Evolutionary conservation across 2,329 filamentous ascomycete species (phyloP).

Genomic region (Trichoderma harzianum): DNA sequence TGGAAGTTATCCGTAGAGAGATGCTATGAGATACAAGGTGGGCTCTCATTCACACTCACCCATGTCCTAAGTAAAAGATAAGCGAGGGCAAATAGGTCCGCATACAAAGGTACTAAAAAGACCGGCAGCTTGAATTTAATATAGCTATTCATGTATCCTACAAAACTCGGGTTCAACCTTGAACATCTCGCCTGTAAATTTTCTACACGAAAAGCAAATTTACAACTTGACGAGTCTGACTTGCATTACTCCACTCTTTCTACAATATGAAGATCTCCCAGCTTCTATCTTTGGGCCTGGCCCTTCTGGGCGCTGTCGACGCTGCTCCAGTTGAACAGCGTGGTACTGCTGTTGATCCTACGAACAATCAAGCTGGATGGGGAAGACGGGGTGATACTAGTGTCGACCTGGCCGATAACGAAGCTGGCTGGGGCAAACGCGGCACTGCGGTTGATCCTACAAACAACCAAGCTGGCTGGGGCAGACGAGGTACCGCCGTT

Average conservation of each 20-base stretch:
- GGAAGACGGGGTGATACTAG: neutral
- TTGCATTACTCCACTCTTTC: neutral
- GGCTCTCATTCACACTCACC: neutral
- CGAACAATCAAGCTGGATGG: neutral
- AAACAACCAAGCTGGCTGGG: neutral
- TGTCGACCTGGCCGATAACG: neutral
- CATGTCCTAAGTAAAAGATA: neutral
- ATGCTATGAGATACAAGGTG: neutral
- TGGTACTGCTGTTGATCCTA: neutral
- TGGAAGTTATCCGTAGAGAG: neutral
- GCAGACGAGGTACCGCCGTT: neutral
- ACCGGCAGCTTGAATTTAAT: neutral
- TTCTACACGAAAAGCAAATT: neutral
- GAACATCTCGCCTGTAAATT: neutral
- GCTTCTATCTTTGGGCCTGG: neutral
- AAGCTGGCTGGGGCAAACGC: neutral
- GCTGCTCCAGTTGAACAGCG: neutral
- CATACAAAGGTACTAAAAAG: neutral
- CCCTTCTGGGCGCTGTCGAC: slow-evolving; percentile 3
- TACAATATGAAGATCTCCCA: slow-evolving; percentile 6
- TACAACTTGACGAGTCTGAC: neutral
- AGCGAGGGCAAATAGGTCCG: neutral
- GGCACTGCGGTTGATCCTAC: neutral
- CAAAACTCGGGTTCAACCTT: neutral
- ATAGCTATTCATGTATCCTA: neutral